Base-by-base conservation (phyloP, 2,329 filamentous ascomycete genomes). In the Beauveria scarabaeidicola region DNA sequence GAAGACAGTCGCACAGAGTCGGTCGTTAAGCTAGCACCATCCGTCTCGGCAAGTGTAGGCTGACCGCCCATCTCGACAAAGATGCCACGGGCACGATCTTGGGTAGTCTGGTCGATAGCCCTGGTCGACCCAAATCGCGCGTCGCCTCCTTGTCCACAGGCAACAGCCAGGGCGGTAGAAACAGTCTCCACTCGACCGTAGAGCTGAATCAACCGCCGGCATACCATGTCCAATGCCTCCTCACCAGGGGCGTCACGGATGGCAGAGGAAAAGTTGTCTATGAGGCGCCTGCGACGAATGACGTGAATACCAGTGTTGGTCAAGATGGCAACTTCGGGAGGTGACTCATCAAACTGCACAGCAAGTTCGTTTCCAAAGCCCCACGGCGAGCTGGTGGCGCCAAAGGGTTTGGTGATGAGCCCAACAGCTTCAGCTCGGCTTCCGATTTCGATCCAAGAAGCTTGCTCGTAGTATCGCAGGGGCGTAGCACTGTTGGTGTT, bases 321-420 rank as follows among this genome's bases (percentile, higher is more conserved):
- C 58, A 99, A 80, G 51, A 99, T 85, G 1, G 93, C 94, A 64
- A 97, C 86, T 69, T 99, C 93, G 54, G 88, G 85, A 0, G 88
- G 82, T 0, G 86, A 79, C 61, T 89, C 81, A 68, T 99, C 94
- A 66, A 94, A 99, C 67, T 99, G 95, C n/a, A 96, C 88, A 1
- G 94, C 91, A 59, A 97, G 78, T 74, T 99, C 94, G 66, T 99
- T 99, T 11, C 93, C 92, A 67, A 96, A 97, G 0, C 92, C 93
- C 23, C 85, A 70, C 0, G 90, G 89, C 27, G 84, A 82, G 11
- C 75, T 75, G 0, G 85, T 81, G 10, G 89, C 88, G 17, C 85
- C 81, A 66, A 91, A 93, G 0, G 89, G 83, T 52, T 82, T 81
- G 1, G 88, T 90, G 29, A 91, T 84, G 13, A 91, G 74, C 2